These are phyloP conservation scores for Choiromyces venosus DNA, from an alignment of 495 filamentous ascomycete species.

Conservation along the genomic window DNA sequence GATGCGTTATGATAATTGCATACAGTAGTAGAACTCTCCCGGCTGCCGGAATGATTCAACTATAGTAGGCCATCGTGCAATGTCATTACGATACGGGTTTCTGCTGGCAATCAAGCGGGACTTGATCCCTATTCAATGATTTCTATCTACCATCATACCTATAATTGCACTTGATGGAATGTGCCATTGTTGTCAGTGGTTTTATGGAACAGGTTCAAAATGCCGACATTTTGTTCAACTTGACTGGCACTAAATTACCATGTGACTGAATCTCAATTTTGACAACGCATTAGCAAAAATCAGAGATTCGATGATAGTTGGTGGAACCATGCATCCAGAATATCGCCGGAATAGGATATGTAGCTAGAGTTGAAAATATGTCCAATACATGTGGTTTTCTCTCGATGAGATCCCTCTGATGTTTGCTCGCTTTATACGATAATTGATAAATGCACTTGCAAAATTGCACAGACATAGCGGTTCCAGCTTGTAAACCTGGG, in stretches of 20 bases:
- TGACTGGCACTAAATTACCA: not conserved
- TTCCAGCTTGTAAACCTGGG: not conserved
- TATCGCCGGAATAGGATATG: not conserved
- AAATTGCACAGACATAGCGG: not conserved
- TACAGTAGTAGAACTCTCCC: not conserved
- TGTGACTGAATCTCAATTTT: not conserved
- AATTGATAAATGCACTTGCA: not conserved
- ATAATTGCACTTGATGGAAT: not conserved
- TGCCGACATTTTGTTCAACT: not conserved
- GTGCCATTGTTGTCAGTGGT: not conserved
- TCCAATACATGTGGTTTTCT: not conserved
- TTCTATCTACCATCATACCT: not conserved
- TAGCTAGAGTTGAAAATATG: not conserved
- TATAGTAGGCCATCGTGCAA: not conserved
- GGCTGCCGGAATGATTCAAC: not conserved
- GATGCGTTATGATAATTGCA: not conserved
- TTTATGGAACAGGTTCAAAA: not conserved
- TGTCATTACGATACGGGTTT: not conserved
- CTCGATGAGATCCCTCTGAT: not conserved
- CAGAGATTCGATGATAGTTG: not conserved
- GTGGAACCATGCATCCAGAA: not conserved
- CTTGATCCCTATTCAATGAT: not conserved
- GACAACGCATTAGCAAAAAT: not conserved
- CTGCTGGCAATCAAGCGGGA: not conserved
- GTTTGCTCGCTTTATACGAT: not conserved